A percentile compares a stretch with the other conserved stretches of the same genome.
These are phyloP conservation scores for Xanthoconium purpureum DNA, from an alignment of 768 basidiomycete species.

Conservation along the genomic window DNA sequence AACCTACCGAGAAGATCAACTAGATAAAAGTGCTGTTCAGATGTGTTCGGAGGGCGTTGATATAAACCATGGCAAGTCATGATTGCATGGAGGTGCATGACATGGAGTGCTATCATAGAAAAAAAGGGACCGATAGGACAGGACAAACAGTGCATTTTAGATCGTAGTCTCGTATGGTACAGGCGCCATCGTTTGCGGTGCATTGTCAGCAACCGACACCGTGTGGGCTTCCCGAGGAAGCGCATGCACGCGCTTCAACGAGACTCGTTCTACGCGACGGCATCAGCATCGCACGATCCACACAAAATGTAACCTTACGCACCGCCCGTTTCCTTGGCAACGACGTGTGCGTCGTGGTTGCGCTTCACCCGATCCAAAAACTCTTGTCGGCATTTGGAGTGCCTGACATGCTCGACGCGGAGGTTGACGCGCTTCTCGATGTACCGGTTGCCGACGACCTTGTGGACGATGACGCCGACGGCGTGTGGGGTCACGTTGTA, in stretches of 20 bases:
- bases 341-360: constrained; percentile 80
- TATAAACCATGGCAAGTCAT: constrained; percentile 5
- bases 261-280: constrained; percentile 60
- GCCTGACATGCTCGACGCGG: constrained; percentile 91
- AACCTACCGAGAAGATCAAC: too few species aligned
- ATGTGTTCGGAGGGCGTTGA: too few species aligned
- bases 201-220: constrained; percentile 71
- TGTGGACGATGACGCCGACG: constrained; percentile 97
- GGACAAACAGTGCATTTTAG: constrained; percentile 42
- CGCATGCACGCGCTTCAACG: constrained; percentile 81
- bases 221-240: constrained; percentile 77
- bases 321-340: constrained; percentile 88
- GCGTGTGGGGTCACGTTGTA: constrained; percentile 97
- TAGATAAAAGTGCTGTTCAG: too few species aligned
- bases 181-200: constrained; percentile 90
- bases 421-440: constrained; percentile 99
- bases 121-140: background rate
- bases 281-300: background rate
- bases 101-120: constrained; percentile 21
- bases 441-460: constrained; percentile 98
- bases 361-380: constrained; percentile 94
- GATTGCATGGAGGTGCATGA: constrained; percentile 16
- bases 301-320: constrained; percentile 32
- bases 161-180: constrained; percentile 96
- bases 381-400: constrained; percentile 97